Evolutionary conservation across 176 grass and related monocot genomes (phyloP).

Genomic region (Echinochloa phyllopogon): DNA sequence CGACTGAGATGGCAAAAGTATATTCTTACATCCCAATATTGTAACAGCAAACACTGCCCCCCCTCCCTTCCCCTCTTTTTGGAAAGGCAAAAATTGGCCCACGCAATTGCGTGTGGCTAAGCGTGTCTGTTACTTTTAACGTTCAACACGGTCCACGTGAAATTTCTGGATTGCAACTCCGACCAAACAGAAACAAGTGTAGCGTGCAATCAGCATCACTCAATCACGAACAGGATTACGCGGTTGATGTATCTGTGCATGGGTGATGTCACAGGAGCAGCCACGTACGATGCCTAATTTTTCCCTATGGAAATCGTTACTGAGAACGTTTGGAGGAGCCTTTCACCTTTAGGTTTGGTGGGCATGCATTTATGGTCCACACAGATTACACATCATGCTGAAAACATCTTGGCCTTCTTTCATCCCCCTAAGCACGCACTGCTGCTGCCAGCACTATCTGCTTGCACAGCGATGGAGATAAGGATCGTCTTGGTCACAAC

Average conservation of each 20-base stretch:
- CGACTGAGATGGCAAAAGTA: not conserved
- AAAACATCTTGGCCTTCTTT: conserved; percentile 25
- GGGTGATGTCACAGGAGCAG: not conserved
- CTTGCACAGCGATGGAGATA: conserved; percentile 1
- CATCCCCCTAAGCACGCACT: conserved; percentile 21
- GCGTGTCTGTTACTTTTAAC: not conserved
- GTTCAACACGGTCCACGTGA: conserved; percentile 4
- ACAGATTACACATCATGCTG: not conserved
- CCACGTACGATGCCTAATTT: not conserved
- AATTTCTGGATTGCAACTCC: not conserved
- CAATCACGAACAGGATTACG: conserved; percentile 3
- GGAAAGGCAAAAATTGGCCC: not conserved
- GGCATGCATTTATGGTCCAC: not conserved
- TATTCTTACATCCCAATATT: not conserved
- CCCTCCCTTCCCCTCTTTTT: not conserved
- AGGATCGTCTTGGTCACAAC: conserved; percentile 24
- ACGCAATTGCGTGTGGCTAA: not conserved
- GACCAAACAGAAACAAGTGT: not conserved
- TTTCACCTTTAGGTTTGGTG: not conserved
- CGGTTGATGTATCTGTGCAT: not conserved
- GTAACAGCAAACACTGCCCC: not conserved
- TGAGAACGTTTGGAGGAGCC: not conserved
- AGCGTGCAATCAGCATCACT: not conserved
- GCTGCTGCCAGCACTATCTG: conserved; percentile 16
- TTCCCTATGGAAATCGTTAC: not conserved